phyloP scores from a whole-genome alignment of 2,329 filamentous ascomycete species.

The Arthroderma uncinatum region DNA sequence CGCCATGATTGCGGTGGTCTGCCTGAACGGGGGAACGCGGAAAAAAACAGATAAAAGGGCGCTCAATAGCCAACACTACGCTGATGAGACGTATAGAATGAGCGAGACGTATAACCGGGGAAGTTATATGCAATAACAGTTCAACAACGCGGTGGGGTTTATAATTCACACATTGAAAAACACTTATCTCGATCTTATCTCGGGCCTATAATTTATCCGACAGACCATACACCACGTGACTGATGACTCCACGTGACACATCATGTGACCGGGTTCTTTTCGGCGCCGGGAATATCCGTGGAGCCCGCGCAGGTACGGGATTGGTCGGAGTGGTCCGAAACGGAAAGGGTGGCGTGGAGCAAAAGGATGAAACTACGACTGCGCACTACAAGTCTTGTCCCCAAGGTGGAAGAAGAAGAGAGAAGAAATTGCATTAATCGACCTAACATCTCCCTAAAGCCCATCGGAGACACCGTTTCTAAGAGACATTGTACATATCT shows the following conservation, averaged over 20 bases:
- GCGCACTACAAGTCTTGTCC: not conserved
- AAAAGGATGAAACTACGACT: slow-evolving; percentile 4
- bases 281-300: slow-evolving; percentile 4
- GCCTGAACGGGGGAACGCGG: not conserved
- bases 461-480: not conserved
- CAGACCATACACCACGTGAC: not conserved
- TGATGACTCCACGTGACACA: too few relatives aligned
- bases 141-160: not conserved
- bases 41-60: not conserved
- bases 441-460: not conserved
- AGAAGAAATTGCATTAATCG: not conserved
- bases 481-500: not conserved
- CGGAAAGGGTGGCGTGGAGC: not conserved
- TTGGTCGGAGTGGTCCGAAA: not conserved
- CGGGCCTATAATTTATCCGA: not conserved
- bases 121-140: not conserved
- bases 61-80: not conserved
- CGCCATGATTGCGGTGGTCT: slow-evolving; percentile 51
- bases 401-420: not conserved
- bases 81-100: not conserved
- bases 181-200: not conserved
- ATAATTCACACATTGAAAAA: not conserved
- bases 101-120: not conserved
- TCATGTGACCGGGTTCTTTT: not conserved
- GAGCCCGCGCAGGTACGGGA: not conserved